These are phyloP conservation scores for Fomitopsis palustris DNA, from an alignment of 1,284 basidiomycete genomes.

Conservation along the genomic window DNA sequence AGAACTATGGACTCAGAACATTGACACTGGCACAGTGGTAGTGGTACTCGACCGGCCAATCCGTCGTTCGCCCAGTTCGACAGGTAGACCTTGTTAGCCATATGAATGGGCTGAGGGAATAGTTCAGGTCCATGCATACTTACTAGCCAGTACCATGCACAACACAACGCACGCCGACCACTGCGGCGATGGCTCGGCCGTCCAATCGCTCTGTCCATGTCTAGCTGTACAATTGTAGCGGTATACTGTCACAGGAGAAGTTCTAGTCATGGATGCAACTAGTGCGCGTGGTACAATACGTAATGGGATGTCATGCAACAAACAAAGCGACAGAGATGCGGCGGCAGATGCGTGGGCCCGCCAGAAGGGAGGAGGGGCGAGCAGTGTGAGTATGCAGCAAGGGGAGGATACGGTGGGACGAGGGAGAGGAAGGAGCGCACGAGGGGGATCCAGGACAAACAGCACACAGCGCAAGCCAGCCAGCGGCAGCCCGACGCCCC, in stretches of 20 bases:
- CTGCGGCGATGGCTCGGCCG: too few species aligned
- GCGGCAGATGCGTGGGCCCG: slow-evolving; percentile 11
- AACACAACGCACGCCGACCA: too few species aligned
- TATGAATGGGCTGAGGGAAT: too few species aligned
- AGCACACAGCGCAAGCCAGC: slow-evolving; percentile 8
- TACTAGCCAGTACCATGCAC: too few species aligned
- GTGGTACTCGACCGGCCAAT: too few species aligned
- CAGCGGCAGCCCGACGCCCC: not conserved
- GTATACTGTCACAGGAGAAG: slow-evolving; percentile 17
- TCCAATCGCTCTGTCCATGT: slow-evolving; percentile 9
- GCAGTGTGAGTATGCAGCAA: not conserved
- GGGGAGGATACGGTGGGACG: not conserved
- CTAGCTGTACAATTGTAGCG: slow-evolving; percentile 13
- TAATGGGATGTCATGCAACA: slow-evolving; percentile 18
- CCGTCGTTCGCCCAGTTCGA: too few species aligned
- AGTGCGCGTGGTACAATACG: slow-evolving; percentile 22
- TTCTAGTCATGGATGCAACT: slow-evolving; percentile 25
- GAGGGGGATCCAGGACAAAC: not conserved
- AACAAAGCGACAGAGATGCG: slow-evolving; percentile 6
- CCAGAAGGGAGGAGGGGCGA: not conserved
- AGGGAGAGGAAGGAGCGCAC: not conserved
- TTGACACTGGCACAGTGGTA: too few species aligned
- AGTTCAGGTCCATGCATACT: too few species aligned
- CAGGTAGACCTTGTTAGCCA: too few species aligned
- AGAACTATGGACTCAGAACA: too few species aligned